These are phyloP conservation scores for Myriosclerotinia duriaeana DNA, from an alignment of 2,329 filamentous ascomycete genomes.

Conservation along the genomic window DNA sequence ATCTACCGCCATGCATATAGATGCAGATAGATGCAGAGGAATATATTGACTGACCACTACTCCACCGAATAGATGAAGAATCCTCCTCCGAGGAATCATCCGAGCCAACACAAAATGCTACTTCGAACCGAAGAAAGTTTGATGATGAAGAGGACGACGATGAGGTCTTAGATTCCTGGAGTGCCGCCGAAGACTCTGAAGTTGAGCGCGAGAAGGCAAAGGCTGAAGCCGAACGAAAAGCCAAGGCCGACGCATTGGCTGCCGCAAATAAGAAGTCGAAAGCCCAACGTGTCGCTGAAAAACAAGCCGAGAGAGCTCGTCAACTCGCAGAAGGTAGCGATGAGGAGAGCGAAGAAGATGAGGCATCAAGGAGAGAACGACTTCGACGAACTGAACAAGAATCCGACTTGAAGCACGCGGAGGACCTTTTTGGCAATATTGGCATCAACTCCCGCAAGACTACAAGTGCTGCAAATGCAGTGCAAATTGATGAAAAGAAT, in stretches of 20 bases:
- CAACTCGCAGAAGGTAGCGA: conserved; percentile 56
- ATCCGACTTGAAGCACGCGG: conserved; percentile 81
- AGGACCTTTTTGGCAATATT: conserved; percentile 82
- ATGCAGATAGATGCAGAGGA: conserved; percentile 18
- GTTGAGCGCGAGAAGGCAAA: conserved; percentile 93
- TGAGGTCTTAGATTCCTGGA: conserved; percentile 87
- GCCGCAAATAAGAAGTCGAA: conserved; percentile 90
- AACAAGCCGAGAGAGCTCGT: conserved; percentile 58
- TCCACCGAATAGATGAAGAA: conserved; percentile 41
- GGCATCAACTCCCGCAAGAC: conserved; percentile 67
- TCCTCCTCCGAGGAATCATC: conserved; percentile 43
- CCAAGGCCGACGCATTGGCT: conserved; percentile 83
- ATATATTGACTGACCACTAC: conserved; percentile 37
- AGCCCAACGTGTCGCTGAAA: conserved; percentile 80
- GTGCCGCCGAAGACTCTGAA: conserved; percentile 94
- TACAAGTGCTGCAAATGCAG: conserved; percentile 61
- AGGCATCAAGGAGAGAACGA: conserved; percentile 71
- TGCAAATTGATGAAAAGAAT: conserved; percentile 70
- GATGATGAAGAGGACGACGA: conserved; percentile 85
- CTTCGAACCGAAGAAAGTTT: conserved; percentile 60
- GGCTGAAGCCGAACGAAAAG: conserved; percentile 81
- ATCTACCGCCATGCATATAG: conserved; percentile 27
- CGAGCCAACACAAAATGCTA: conserved; percentile 46
- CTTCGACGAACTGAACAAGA: conserved; percentile 81
- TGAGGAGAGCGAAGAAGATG: conserved; percentile 64